Percentiles rank a stretch among this genome's conserved stretches.
Conservation (phyloP, 306 rosid species). For the Trichosanthes truncata region DNA sequence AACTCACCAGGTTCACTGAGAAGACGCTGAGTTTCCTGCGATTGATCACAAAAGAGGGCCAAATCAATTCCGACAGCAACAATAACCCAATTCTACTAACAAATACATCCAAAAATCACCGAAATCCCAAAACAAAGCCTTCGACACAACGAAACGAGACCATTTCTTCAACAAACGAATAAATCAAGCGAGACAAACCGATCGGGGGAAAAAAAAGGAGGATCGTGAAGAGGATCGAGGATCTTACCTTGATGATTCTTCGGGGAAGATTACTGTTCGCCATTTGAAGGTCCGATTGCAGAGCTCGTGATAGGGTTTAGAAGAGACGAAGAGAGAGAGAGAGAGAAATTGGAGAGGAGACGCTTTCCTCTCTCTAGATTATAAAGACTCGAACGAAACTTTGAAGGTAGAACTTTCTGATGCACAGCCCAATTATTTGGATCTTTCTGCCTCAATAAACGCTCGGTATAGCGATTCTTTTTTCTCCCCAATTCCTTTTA, state of each 20-base stretch:
- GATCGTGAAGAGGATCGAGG: constrained; percentile 30
- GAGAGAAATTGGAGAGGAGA: not conserved
- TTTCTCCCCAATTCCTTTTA: not conserved
- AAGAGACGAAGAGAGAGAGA: not conserved
- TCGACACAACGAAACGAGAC: not conserved
- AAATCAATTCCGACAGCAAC: not conserved
- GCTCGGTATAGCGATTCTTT: not conserved
- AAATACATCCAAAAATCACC: not conserved
- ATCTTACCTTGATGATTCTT: constrained; percentile 61
- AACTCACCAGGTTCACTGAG: constrained; percentile 89
- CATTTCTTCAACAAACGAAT: not conserved
- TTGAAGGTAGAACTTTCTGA: not conserved
- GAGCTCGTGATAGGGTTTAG: constrained; percentile 53
- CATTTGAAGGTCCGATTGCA: constrained; percentile 57
- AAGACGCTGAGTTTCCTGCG: constrained; percentile 95
- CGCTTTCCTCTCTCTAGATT: constrained; percentile 12
- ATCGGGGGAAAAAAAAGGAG: constrained; percentile 33
- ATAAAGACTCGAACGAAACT: not conserved
- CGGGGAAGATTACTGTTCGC: constrained; percentile 95
- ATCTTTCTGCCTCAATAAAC: not conserved
- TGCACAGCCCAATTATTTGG: not conserved
- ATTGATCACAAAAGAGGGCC: constrained; percentile 18
- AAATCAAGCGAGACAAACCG: constrained; percentile 2
- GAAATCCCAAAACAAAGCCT: not conserved
- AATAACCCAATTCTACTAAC: not conserved